Base-by-base conservation (phyloP, 345 rosid species). In the Xanthoceras sorbifolium region DNA sequence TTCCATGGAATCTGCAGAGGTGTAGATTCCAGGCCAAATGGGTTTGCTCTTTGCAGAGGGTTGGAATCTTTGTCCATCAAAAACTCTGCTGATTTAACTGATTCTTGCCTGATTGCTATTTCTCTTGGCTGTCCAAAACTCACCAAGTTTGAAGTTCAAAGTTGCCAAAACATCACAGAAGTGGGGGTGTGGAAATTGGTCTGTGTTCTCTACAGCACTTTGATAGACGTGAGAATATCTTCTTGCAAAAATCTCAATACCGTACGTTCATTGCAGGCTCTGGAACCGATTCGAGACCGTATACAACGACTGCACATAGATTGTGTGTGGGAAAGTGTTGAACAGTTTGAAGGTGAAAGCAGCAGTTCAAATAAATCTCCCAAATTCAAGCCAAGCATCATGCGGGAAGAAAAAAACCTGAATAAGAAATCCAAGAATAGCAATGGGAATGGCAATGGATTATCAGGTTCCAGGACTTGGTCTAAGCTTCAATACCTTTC, bases 221-320 rank as follows among this genome's bases (percentile, higher is more conserved):
- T 92, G 77, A 82, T 86, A 18, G 92, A 92, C 69, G 97, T 96
- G 59, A 86, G 87, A 73, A 90, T 97, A 69, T 90, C 91, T 15
- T 86, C 83, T 69, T 94, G 98, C 66, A 86, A 85, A 85, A 89
- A 89, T 70, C 86, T 94, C 3, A 78, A 86, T 23, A 76, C 94
- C 15, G 70, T n/a, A 0, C 79, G 87, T 12, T 92, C 97, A 12
- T 1, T 74, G 90, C 66, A 83, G 81, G 89, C 97, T 0, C 22
- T 94, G 48, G 97, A 92, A 65, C 97, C 98, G 0, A 83, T 92
- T 26, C 78, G 82, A 15, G 88, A 89, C 22, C 83, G 79, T 78
- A 88, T 97, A 64, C 84, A 90, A 81, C 77, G 82, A 50, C 89
- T 97, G 34, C 97, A 94, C 78, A 82, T 96, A 8, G 99, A 96